A percentile compares a stretch with the other conserved stretches of the same genome.
Evolutionary conservation across 768 basidiomycete genomes (phyloP).

Genomic region (Boletus rubescentipes): DNA sequence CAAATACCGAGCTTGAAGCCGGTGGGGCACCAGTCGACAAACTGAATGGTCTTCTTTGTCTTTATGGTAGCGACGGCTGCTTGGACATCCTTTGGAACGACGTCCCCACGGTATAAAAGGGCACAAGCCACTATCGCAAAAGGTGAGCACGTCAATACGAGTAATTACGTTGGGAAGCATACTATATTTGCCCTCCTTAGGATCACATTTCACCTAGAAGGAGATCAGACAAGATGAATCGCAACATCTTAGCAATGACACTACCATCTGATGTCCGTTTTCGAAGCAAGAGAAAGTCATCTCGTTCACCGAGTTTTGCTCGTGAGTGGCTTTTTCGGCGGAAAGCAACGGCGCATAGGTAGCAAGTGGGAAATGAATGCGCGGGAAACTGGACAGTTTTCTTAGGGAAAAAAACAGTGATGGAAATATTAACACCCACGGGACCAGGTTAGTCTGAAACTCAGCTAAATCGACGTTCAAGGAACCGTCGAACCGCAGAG

Average conservation of each 20-base stretch:
- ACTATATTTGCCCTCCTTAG: conserved; percentile 99
- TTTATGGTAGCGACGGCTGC: conserved; percentile 92
- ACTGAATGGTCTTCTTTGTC: conserved; percentile 97
- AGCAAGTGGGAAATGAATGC: conserved; percentile 97
- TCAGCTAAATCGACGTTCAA: conserved; percentile 97
- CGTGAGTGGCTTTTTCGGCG: conserved; percentile 93
- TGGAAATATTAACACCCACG: conserved; percentile 53
- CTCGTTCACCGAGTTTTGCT: conserved; percentile 95
- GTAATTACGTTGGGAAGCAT: conserved; percentile 30
- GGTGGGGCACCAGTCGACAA: conserved; percentile 98
- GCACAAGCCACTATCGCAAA: conserved; percentile 76
- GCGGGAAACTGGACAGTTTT: conserved; percentile 69
- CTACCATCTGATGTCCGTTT: conserved; percentile 91
- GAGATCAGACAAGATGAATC: background rate
- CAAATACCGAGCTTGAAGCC: conserved; percentile 99
- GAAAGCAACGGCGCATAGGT: conserved; percentile 95
- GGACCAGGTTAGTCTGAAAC: conserved; percentile 98
- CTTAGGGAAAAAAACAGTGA: background rate
- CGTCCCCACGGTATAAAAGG: conserved; percentile 91
- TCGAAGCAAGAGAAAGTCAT: conserved; percentile 99
- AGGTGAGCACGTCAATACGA: conserved; percentile 13
- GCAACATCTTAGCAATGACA: background rate
- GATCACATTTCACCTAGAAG: conserved; percentile 78
- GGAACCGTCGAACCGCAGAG: conserved; percentile 95
- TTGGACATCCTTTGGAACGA: conserved; percentile 95